phyloP scores from a whole-genome alignment of 78 protist genomes.

The Emiliania huxleyi region DNA sequence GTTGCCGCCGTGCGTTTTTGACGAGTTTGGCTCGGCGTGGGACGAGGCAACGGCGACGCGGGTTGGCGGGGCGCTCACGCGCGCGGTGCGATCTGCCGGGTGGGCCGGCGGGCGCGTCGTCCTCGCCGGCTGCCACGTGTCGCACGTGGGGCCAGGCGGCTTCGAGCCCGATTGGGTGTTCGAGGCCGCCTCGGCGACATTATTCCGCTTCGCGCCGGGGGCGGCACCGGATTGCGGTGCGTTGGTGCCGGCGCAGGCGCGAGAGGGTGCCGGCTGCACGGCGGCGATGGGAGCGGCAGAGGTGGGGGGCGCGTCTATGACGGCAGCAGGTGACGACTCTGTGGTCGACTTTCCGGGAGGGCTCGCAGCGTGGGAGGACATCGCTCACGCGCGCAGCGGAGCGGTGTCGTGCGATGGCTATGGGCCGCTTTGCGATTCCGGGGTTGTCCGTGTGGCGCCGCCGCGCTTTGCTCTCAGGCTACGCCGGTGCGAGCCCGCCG shows the following conservation, averaged over 20 bases:
- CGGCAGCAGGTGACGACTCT: neutral
- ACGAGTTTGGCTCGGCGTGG: neutral
- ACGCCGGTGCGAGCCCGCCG: neutral
- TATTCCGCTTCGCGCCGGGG: neutral
- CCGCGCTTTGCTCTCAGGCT: neutral
- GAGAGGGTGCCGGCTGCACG: neutral
- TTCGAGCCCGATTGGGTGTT: neutral
- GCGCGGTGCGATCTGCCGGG: neutral
- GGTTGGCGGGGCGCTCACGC: neutral
- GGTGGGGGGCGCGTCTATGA: too few relatives aligned
- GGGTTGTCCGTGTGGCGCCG: neutral
- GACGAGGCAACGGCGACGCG: neutral
- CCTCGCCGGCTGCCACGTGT: neutral
- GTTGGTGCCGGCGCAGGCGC: neutral
- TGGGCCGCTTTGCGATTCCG: neutral
- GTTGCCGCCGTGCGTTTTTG: neutral
- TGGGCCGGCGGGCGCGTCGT: neutral
- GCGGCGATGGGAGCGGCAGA: too few relatives aligned
- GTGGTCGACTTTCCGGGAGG: neutral
- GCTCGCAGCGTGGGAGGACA: neutral
- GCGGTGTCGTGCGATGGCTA: neutral
- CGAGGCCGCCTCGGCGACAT: neutral
- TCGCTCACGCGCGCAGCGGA: neutral
- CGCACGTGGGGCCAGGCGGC: neutral
- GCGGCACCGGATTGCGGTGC: neutral